These are phyloP conservation scores for Fusarium pseudograminearum DNA, from an alignment of 2,329 filamentous ascomycete genomes.

Conservation along the genomic window DNA sequence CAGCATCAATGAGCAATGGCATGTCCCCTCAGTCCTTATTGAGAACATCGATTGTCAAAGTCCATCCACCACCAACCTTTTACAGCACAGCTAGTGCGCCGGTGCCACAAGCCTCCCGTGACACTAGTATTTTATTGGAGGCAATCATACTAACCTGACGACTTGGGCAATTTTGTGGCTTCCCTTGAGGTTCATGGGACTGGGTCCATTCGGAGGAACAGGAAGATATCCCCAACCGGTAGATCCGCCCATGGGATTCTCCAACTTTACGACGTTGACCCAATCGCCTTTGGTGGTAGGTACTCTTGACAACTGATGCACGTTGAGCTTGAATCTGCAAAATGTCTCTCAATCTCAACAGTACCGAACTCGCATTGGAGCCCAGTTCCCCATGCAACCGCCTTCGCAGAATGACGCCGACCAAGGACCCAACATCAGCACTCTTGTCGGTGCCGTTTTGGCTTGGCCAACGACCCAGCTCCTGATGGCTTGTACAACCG, in stretches of 20 bases:
- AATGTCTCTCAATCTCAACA: neutral
- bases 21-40: slow-evolving; percentile 22
- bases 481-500: slow-evolving; percentile 31
- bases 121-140: slow-evolving; percentile 45
- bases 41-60: slow-evolving; percentile 38
- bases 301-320: slow-evolving; percentile 17
- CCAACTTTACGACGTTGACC: slow-evolving; percentile 34
- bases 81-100: slow-evolving; percentile 32
- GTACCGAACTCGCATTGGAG: neutral
- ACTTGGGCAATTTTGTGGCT: slow-evolving; percentile 34
- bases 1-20: slow-evolving; percentile 13
- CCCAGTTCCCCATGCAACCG: neutral
- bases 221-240: slow-evolving; percentile 5
- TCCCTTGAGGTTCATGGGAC: slow-evolving; percentile 26
- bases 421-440: neutral
- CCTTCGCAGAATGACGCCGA: neutral
- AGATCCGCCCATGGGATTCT: slow-evolving; percentile 39
- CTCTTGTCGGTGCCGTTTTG: slow-evolving; percentile 1
- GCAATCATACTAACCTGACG: slow-evolving; percentile 19
- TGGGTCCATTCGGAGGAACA: slow-evolving; percentile 13
- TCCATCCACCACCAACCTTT: slow-evolving; percentile 27
- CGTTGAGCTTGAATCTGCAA: neutral
- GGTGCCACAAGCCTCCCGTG: slow-evolving; percentile 45
- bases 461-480: slow-evolving; percentile 28
- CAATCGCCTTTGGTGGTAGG: slow-evolving; percentile 19